Evolutionary conservation across 768 basidiomycete genomes (phyloP).

Genomic region (Pleurotus pulmonarius): DNA sequence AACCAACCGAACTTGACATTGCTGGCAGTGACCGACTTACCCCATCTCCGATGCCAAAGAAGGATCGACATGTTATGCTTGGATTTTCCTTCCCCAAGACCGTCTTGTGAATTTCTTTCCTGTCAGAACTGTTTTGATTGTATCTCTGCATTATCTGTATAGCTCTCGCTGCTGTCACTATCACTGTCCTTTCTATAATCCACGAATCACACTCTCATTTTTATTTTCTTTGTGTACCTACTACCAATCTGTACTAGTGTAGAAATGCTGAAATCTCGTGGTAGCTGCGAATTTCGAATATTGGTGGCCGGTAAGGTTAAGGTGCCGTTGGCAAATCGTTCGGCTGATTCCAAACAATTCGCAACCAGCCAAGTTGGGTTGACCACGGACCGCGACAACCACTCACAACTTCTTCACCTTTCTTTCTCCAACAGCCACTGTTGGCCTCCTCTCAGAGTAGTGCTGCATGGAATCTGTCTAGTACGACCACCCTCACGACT

Average conservation of each 20-base stretch:
- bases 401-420: constrained; percentile 10
- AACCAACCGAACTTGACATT: constrained; percentile 19
- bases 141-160: not conserved
- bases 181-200: not conserved
- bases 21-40: constrained; percentile 5
- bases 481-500: constrained; percentile 20
- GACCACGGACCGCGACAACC: not conserved
- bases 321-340: not conserved
- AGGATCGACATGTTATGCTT: constrained; percentile 24
- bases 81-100: constrained; percentile 25
- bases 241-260: constrained; percentile 3
- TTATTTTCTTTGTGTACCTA: not conserved
- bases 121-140: not conserved
- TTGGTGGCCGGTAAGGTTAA: not conserved
- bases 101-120: constrained; percentile 11
- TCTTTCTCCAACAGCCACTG: constrained; percentile 12
- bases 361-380: not conserved
- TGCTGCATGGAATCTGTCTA: constrained; percentile 42
- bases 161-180: not conserved
- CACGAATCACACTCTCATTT: not conserved
- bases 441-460: constrained; percentile 14
- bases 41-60: constrained; percentile 5
- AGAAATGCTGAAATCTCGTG: not conserved
- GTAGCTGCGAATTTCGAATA: not conserved
- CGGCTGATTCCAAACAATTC: not conserved